Base-by-base conservation (phyloP, 2,329 filamentous ascomycete species). In the Stachybotrys elegans region DNA sequence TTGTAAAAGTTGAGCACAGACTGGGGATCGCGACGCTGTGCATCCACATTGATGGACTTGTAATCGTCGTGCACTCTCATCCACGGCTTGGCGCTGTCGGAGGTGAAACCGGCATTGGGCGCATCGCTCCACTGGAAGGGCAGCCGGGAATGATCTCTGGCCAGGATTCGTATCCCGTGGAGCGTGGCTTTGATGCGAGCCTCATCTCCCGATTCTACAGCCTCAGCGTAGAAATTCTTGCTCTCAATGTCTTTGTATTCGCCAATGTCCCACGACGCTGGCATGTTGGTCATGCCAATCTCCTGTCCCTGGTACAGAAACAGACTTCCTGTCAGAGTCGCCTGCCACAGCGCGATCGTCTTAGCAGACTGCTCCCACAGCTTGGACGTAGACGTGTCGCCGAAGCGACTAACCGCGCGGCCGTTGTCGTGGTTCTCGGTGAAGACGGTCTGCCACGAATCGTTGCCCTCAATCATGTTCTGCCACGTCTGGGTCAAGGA, bases 21-120 rank as follows among this genome's bases (percentile, higher is more conserved):
- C 2, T 68, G 56, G 1, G 55, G 55, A n/a, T 78, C 71, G 0
- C 53, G 48, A 2, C 54, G 48, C 53, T 83, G 77, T 3, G 57
- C 58, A 0, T 67, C 69, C 2, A 75, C 81, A 46, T 87, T 88
- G 55, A 82, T 69, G 2, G 64, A 55, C 3, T 52, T 52, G 52
- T 78, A 82, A 22, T 75, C 68, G 17, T 83, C 77, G 51, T 86
- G 81, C 2, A 82, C 74, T 2, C 77, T 70, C 79, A 87, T 87
- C 84, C 84, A 88, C 0, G 84, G 80, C n/a, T n/a, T n/a, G 1
- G 56, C 57, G 0, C 45, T 50, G 0, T 45, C 50, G 13, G 55
- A 52, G 0, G 79, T 76, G 59, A 88, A 88, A 0, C 84, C 84
- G 0, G 78, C 79, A 48, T 84, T 73, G 0, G 72, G 62, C 0